Base-by-base conservation (phyloP, 2,329 filamentous ascomycete species). In the Plenodomus lindquistii region DNA sequence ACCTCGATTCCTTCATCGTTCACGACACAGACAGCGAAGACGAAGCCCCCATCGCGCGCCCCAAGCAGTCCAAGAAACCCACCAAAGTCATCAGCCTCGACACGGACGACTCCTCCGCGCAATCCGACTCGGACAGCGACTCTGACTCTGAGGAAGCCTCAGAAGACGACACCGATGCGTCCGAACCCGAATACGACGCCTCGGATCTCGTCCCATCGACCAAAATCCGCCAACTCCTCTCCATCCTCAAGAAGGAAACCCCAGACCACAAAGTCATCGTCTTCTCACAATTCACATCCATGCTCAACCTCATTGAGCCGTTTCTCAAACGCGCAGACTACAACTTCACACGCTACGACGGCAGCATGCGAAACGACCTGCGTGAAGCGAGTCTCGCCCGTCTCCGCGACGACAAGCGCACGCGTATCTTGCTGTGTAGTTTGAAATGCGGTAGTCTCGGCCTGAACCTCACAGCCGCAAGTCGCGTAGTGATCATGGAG, bases 231-330 rank as follows among this genome's bases (percentile, higher is more conserved):
- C 86, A 94, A 61, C 81, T 97, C 17, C 82, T 96, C 65, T 80
- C 85, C 52, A 89, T 99, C 42, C 82, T 99, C 8, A 82, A 85
- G 55, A 84, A 84, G 37, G 94, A 99, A 72, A 85, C 86, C 0
- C 77, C 81, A 1, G 80, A 91, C 50, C 90, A 96, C 80, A 99
- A 99, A 70, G 96, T 96, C 68, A 99, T 99, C 64, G 91, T 99
- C 55, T 99, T 99, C 75, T 96, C 91, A 1, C 91, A 97, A 65
- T 99, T 99, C 75, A 99, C 94, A 0, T 94, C 91, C 0, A 99
- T 99, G 94, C 85, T 99, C 38, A 89, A 97, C 75, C 85, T 97
- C 21, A 86, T 99, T 54, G 91, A 97, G 69, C 94, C 94, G 2
- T 97, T 97, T 73, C 79, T 99, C 50, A 80, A 81, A 38, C 81